phyloP scores from a whole-genome alignment of 345 rosid genomes.

The Salix brachista region DNA sequence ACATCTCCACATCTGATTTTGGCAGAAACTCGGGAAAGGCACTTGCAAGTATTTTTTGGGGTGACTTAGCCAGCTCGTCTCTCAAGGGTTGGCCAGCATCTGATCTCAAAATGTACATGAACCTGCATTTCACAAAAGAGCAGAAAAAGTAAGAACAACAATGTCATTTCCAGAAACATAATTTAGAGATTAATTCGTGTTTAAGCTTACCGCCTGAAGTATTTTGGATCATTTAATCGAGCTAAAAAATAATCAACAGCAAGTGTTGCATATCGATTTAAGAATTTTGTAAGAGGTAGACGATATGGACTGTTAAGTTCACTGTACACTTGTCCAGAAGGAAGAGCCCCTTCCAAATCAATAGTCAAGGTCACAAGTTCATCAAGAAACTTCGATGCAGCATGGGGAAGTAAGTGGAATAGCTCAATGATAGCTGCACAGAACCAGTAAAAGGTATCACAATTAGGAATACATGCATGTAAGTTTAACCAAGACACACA shows the following conservation, averaged over 20 bases:
- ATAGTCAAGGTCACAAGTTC: conserved; percentile 90
- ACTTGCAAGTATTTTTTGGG: conserved; percentile 76
- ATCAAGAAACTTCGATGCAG: conserved; percentile 94
- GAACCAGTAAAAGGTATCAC: conserved; percentile 7
- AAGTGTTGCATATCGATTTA: conserved; percentile 84
- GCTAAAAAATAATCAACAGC: conserved; percentile 97
- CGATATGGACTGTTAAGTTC: conserved; percentile 99
- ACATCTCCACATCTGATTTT: conserved; percentile 51
- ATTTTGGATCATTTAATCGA: conserved; percentile 83
- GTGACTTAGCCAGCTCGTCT: conserved; percentile 93
- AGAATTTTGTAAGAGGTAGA: conserved; percentile 84
- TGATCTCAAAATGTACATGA: conserved; percentile 90
- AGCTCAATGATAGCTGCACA: conserved; percentile 96
- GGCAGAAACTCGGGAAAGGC: conserved; percentile 83
- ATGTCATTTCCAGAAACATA: not conserved
- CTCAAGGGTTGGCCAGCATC: conserved; percentile 94
- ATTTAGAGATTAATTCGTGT: conserved; percentile 13
- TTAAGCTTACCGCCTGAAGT: conserved; percentile 79
- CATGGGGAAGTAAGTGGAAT: conserved; percentile 94
- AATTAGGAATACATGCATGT: not conserved
- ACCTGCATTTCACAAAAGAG: conserved; percentile 44
- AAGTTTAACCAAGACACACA: not conserved
- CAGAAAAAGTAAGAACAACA: conserved; percentile 2
- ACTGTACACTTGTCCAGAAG: conserved; percentile 82
- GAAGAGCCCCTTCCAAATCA: conserved; percentile 91